phyloP scores from a whole-genome alignment of 768 basidiomycete genomes.

The Scleroderma citrinum region DNA sequence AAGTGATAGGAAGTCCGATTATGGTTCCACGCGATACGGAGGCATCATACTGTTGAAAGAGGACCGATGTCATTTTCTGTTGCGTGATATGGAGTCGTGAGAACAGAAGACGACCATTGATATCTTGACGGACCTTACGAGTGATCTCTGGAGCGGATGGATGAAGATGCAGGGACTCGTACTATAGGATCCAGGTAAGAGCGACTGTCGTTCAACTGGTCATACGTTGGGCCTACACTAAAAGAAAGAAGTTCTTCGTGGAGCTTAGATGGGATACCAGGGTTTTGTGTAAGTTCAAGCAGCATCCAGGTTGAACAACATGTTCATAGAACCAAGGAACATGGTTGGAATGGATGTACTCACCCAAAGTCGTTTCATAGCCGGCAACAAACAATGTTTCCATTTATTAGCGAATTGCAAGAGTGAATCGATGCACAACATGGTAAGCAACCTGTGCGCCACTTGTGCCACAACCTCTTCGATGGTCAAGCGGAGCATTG shows the following conservation, averaged over 20 bases:
- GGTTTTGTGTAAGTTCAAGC: constrained; percentile 45
- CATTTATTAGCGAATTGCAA: not conserved
- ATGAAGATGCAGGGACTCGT: constrained; percentile 41
- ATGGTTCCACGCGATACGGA: constrained; percentile 42
- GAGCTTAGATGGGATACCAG: constrained; percentile 40
- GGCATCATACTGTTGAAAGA: constrained; percentile 41
- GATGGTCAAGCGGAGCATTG: not conserved
- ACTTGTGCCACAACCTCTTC: not conserved
- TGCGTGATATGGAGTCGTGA: constrained; percentile 30
- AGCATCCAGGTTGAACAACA: constrained; percentile 38
- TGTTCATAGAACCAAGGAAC: not conserved
- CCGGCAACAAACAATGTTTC: constrained; percentile 24
- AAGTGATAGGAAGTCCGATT: constrained; percentile 37
- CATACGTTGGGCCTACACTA: constrained; percentile 46
- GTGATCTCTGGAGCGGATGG: constrained; percentile 30
- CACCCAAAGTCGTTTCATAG: constrained; percentile 45
- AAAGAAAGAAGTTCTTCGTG: constrained; percentile 45
- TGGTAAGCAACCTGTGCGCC: not conserved
- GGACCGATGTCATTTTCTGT: constrained; percentile 53
- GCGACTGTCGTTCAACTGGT: constrained; percentile 43
- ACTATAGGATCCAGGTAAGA: constrained; percentile 53
- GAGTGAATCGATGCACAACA: not conserved
- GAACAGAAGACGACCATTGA: constrained; percentile 8
- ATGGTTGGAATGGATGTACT: not conserved
- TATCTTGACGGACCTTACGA: constrained; percentile 15